phyloP scores from a whole-genome alignment of 2,329 filamentous ascomycete genomes.

The Claviceps quebecensis region DNA sequence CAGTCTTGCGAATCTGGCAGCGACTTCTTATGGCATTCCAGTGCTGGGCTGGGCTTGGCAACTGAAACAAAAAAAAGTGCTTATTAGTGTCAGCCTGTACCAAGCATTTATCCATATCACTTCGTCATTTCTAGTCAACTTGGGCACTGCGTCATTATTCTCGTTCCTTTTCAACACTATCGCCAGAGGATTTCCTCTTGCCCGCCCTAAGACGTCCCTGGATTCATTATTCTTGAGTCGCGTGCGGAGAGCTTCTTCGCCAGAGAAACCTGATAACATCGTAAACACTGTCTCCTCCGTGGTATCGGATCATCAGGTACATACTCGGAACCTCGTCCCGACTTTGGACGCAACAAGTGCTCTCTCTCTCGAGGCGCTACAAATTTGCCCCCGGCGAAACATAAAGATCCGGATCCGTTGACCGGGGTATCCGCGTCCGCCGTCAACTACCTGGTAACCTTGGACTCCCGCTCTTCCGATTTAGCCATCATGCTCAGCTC shows the following conservation, averaged over 20 bases:
- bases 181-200: not conserved
- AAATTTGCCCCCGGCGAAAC: not conserved
- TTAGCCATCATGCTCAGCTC: conserved; percentile 13
- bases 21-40: conserved; percentile 3
- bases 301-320: not conserved
- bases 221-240: not conserved
- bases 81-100: not conserved
- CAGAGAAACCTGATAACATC: not conserved
- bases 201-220: not conserved
- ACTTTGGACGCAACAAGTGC: no score
- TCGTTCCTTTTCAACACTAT: not conserved
- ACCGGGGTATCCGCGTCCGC: not conserved
- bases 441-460: conserved; percentile 4
- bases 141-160: not conserved
- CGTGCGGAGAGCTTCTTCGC: not conserved
- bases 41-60: not conserved
- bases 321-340: no score
- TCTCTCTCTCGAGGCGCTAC: no score
- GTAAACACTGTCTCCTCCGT: not conserved
- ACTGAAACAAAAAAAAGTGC: not conserved
- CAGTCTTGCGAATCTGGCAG: not conserved
- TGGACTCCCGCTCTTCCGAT: conserved; percentile 7
- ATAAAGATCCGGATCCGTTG: not conserved
- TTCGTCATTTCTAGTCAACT: not conserved
- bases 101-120: not conserved